Conservation (phyloP, 1,284 basidiomycete species). For the Calocybe gambosa region DNA sequence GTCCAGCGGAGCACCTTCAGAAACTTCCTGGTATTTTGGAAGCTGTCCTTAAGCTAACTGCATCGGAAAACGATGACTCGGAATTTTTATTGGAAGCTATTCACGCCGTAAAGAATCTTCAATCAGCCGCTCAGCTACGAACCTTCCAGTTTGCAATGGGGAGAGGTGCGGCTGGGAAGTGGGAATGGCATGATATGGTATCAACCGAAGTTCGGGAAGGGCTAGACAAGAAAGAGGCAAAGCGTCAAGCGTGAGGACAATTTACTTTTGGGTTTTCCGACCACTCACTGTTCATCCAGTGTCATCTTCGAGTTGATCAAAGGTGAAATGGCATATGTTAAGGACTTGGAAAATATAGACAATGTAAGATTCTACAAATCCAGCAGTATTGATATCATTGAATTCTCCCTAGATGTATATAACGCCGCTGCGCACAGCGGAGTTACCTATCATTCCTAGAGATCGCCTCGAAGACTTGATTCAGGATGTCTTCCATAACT, state of each 20-base stretch:
- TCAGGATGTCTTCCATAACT: slow-evolving; percentile 91
- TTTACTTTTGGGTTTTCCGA: not conserved
- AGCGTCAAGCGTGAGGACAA: slow-evolving; percentile 77
- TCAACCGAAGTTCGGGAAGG: slow-evolving; percentile 55
- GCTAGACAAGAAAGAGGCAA: slow-evolving; percentile 73
- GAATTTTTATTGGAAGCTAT: slow-evolving; percentile 76
- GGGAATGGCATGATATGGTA: slow-evolving; percentile 88
- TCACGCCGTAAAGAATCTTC: slow-evolving; percentile 71
- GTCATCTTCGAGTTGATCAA: slow-evolving; percentile 95
- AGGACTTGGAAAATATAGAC: slow-evolving; percentile 81
- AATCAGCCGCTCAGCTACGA: slow-evolving; percentile 70
- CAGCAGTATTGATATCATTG: not conserved
- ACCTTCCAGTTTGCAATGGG: slow-evolving; percentile 87
- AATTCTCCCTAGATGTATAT: slow-evolving; percentile 3
- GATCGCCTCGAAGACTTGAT: slow-evolving; percentile 78
- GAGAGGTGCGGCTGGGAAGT: slow-evolving; percentile 64
- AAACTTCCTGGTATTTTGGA: slow-evolving; percentile 86
- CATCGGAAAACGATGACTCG: slow-evolving; percentile 69
- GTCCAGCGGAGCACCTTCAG: slow-evolving; percentile 85
- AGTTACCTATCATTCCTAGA: slow-evolving; percentile 72
- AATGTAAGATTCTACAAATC: slow-evolving; percentile 2
- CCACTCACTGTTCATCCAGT: slow-evolving; percentile 31
- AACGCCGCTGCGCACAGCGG: slow-evolving; percentile 49
- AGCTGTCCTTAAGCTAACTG: slow-evolving; percentile 79
- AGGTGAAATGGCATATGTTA: slow-evolving; percentile 93